phyloP scores from a whole-genome alignment of 371 early-diverging fungal genomes.

The Vittaforma corneae region DNA sequence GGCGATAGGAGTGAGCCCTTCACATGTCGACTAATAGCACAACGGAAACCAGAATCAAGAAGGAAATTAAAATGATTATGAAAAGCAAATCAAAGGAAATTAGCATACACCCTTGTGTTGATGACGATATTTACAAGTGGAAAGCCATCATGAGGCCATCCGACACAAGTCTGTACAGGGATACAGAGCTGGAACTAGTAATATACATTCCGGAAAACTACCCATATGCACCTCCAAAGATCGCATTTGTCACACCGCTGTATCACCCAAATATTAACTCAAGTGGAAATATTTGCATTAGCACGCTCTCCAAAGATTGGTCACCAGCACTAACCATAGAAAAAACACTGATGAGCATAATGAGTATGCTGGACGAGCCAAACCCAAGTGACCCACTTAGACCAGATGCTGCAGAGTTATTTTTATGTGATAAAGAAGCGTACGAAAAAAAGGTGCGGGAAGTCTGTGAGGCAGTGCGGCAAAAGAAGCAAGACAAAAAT shows the following conservation, averaged over 20 bases:
- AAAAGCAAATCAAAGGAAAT: constrained; percentile 12
- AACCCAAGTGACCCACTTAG: constrained; percentile 89
- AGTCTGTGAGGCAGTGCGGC: not conserved
- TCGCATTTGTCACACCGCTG: constrained; percentile 84
- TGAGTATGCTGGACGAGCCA: constrained; percentile 89
- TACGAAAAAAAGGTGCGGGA: constrained; percentile 55
- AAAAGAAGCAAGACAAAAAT: too few relatives aligned
- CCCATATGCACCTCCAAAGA: constrained; percentile 95
- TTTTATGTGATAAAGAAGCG: constrained; percentile 72
- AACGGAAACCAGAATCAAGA: constrained; percentile 23
- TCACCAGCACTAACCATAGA: constrained; percentile 90
- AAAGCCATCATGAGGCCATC: constrained; percentile 70
- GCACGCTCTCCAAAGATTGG: constrained; percentile 94
- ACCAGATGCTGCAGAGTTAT: constrained; percentile 85
- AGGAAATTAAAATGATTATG: constrained; percentile 1
- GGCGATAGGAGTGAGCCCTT: not conserved
- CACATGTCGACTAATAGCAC: constrained; percentile 14
- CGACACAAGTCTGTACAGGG: constrained; percentile 70
- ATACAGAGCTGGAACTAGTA: constrained; percentile 86
- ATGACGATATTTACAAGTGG: constrained; percentile 74
- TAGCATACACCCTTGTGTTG: constrained; percentile 21
- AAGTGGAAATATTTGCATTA: constrained; percentile 90
- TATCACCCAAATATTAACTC: constrained; percentile 98
- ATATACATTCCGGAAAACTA: constrained; percentile 96
- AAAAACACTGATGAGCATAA: constrained; percentile 83